Evolutionary conservation across 805 yeast species (phyloP), one percentile per base, ranked within the genome.

Genomic region (Lipomyces sp.): DNA sequence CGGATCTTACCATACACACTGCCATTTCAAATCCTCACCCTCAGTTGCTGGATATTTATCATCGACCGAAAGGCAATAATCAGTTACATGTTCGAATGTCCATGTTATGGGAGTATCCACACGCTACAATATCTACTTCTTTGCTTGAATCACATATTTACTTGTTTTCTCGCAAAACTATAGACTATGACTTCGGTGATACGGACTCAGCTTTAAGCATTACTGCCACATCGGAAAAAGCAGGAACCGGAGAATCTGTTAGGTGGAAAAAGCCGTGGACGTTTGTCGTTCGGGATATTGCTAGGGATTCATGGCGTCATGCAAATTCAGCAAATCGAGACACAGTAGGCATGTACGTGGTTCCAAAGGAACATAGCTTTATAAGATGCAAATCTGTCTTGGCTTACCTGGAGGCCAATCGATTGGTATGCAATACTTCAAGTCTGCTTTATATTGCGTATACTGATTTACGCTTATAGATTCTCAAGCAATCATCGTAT

Each of bases 281-380:
- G 5, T 15, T 53, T n/a, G 82, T 93, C 32, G 84, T 92, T 53
- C 85, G 98, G 74, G 97, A 92, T 74, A 78, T 94, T 65, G 96
- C 96, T 2, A 85, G 98, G 77, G 85, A 96, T 69, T 88, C 97
- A 1, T 95, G 99, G 99, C 85, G 84, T 73, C 97, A 92, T 75
- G 24, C 56, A 13, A 53, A 32, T 6, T 55, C 66, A 2, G 24
- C 29, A 8, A 59, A 39, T 11, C 57, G 54, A 8, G 63, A 84
- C 87, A 0, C 64, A 4, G 84, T 95, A 18, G 89, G 89, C 3
- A 80, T 94, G 72, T 84, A 89, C 69, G 83, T 87, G 32, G 76
- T 93, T 34, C 97, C 97, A 2, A 80, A 83, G 35, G 85, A 87
- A 11, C 80, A 84, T 2, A 64, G 71, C 29, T 93, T 93, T 74